Percentiles rank a stretch among this genome's conserved stretches.
These are phyloP conservation scores for Tetrapisispora arboricola DNA, from an alignment of 805 yeast species.

Conservation along the genomic window DNA sequence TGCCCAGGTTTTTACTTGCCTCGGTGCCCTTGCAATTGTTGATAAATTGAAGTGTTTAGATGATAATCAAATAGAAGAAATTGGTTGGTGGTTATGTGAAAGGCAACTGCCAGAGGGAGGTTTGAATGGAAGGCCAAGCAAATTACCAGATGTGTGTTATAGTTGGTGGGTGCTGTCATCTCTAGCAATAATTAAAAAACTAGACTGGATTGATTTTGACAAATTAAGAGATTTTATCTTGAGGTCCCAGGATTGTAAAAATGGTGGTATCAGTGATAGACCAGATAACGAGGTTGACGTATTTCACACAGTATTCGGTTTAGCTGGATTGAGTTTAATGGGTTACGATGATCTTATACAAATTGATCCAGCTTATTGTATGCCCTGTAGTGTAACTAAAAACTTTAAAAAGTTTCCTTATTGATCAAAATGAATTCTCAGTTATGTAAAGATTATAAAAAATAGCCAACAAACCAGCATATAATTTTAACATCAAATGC, in stretches of 20 bases:
- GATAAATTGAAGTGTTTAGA: constrained; percentile 41
- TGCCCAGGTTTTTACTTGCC: constrained; percentile 80
- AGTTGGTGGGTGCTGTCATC: constrained; percentile 95
- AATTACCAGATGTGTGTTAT: constrained; percentile 94
- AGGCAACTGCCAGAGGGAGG: constrained; percentile 85
- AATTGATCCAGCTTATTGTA: constrained; percentile 80
- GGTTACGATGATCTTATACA: constrained; percentile 48
- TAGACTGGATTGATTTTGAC: constrained; percentile 67
- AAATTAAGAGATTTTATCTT: constrained; percentile 60
- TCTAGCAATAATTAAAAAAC: constrained; percentile 50
- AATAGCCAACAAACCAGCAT: background rate
- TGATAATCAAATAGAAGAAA: constrained; percentile 32
- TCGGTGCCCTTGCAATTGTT: constrained; percentile 69
- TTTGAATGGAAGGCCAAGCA: constrained; percentile 91
- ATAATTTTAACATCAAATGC: background rate
- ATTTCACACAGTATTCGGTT: constrained; percentile 83
- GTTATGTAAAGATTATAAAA: background rate
- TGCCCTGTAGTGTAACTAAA: constrained; percentile 43
- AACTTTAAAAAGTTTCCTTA: constrained; percentile 32
- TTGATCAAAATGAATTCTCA: background rate
- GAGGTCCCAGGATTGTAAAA: constrained; percentile 59
- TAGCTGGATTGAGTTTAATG: constrained; percentile 77
- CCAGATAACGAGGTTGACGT: constrained; percentile 88
- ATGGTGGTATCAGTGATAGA: constrained; percentile 90
- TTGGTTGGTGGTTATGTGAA: constrained; percentile 85